Evolutionary conservation across 2,329 filamentous ascomycete genomes (phyloP).

Genomic region (Pseudogymnoascus sp.): DNA sequence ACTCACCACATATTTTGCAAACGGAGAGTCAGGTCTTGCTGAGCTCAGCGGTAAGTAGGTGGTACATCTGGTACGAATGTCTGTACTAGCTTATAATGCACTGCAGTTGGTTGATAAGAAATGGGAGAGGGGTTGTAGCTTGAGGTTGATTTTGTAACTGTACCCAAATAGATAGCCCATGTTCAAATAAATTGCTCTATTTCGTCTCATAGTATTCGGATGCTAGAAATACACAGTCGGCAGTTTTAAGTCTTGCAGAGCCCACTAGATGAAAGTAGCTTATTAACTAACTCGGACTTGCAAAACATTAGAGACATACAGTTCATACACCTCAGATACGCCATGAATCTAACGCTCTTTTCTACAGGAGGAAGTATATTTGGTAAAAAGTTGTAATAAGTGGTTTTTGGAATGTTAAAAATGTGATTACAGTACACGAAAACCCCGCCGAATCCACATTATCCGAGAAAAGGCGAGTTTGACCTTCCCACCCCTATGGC

Average conservation of each 20-base stretch:
- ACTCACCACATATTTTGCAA: neutral
- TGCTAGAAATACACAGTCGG: neutral
- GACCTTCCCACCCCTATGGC: constrained; percentile 22
- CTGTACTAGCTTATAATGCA: neutral
- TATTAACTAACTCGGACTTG: no score
- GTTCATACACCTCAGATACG: no score
- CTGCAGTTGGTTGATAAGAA: neutral
- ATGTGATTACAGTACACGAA: neutral
- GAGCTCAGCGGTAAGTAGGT: neutral
- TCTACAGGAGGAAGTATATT: no score
- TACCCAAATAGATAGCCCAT: neutral
- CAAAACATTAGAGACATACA: no score
- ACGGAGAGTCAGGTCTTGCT: neutral
- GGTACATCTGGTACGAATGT: neutral
- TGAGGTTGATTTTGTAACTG: neutral
- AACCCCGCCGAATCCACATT: neutral
- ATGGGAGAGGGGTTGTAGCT: neutral
- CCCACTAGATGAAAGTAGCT: no score
- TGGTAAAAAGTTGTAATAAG: no score
- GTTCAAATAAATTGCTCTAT: neutral
- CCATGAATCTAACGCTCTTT: no score
- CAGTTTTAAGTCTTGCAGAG: no score
- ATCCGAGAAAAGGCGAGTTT: neutral
- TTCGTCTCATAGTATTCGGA: neutral
- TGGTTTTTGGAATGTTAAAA: neutral